Evolutionary conservation across 2,329 filamentous ascomycete genomes (phyloP).

Genomic region (Talaromyces albobiverticillius): DNA sequence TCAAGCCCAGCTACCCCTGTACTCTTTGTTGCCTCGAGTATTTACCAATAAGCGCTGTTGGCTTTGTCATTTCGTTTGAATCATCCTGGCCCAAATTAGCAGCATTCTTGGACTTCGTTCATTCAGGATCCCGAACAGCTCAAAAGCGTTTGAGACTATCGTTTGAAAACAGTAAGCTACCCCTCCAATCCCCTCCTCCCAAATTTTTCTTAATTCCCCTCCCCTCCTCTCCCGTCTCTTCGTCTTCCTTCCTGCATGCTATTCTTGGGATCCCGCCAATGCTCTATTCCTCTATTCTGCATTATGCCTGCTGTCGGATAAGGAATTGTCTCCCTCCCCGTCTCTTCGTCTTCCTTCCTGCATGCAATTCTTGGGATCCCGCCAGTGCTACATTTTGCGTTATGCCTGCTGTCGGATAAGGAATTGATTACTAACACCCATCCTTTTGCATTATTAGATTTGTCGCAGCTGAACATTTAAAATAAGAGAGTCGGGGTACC

Average conservation of each 20-base stretch:
- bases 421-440: background rate
- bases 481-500: background rate
- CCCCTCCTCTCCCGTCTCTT: background rate
- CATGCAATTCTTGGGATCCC: background rate
- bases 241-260: too few relatives aligned
- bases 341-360: too few relatives aligned
- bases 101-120: slow-evolving; percentile 1
- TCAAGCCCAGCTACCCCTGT: background rate
- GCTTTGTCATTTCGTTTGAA: slow-evolving; percentile 13
- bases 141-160: slow-evolving; percentile 5
- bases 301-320: background rate
- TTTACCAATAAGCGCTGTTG: slow-evolving; percentile 5
- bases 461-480: slow-evolving; percentile 1
- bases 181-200: background rate
- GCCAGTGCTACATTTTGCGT: background rate
- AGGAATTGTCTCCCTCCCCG: background rate
- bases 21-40: slow-evolving; percentile 1
- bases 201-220: background rate
- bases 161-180: slow-evolving; percentile 12
- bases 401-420: background rate
- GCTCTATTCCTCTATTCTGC: background rate
- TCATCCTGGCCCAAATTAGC: slow-evolving; percentile 5
- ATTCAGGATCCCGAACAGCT: slow-evolving; percentile 7
- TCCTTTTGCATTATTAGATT: slow-evolving; percentile 2
- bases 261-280: background rate